These are phyloP conservation scores for Marasmius sp. DNA, from an alignment of 1,284 basidiomycete species.

Conservation along the genomic window DNA sequence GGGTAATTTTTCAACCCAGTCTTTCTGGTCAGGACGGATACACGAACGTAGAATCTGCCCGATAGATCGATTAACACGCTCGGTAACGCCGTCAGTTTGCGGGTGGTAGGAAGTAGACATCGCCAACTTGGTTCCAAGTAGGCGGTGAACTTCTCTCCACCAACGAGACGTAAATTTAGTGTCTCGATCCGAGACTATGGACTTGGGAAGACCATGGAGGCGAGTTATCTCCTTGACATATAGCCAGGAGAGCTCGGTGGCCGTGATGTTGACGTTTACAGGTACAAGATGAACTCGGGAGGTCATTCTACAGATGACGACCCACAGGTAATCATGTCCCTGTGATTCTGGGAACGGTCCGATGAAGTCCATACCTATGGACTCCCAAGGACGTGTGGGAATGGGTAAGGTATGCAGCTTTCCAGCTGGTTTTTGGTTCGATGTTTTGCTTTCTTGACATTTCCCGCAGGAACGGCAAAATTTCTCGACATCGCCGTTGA, in stretches of 20 bases:
- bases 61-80: conserved; percentile 24
- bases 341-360: conserved; percentile 24
- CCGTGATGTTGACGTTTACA: conserved; percentile 14
- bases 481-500: conserved; percentile 17
- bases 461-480: conserved; percentile 20
- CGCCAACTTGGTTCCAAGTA: conserved; percentile 21
- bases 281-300: conserved; percentile 21
- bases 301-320: conserved; percentile 18
- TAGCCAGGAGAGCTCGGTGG: conserved; percentile 8
- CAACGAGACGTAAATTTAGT: conserved; percentile 25
- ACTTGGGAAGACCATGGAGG: conserved; percentile 22
- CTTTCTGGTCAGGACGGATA: conserved; percentile 29
- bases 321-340: conserved; percentile 11
- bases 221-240: conserved; percentile 20
- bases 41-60: conserved; percentile 24
- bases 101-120: not conserved
- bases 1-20: conserved; percentile 32
- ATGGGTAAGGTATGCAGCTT: conserved; percentile 15
- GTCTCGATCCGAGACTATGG: conserved; percentile 26
- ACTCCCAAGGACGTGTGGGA: conserved; percentile 22
- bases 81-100: conserved; percentile 15
- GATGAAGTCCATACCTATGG: conserved; percentile 28
- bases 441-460: conserved; percentile 16
- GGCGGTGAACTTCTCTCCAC: conserved; percentile 24
- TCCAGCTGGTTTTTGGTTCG: conserved; percentile 12